Evolutionary conservation across 1,139 yeast genomes (phyloP).

Genomic region (Spencermartinsiella ligniputridi): DNA sequence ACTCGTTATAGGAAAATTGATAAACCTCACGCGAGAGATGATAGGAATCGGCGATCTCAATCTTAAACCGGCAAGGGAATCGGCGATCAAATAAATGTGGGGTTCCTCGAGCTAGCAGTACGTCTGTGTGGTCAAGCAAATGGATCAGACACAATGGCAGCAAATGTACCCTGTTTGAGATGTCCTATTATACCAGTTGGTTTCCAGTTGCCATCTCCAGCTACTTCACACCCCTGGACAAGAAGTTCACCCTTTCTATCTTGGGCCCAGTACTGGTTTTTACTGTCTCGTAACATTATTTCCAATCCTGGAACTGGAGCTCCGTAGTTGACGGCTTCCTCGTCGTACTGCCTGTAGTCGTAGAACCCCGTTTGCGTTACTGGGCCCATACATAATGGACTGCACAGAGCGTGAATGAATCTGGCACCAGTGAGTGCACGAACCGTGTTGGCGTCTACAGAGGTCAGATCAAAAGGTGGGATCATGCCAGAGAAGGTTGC

Average conservation of each 20-base stretch:
- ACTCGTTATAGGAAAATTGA: no score
- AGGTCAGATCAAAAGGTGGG: constrained; percentile 19
- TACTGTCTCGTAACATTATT: constrained; percentile 23
- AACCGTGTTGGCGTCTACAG: constrained; percentile 28
- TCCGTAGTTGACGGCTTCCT: constrained; percentile 28
- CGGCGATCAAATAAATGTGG: no score
- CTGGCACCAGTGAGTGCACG: constrained; percentile 36
- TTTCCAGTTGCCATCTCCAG: not conserved
- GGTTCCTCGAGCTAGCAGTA: no score
- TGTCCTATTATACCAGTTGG: not conserved
- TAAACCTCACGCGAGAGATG: no score
- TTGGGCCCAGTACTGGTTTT: constrained; percentile 8
- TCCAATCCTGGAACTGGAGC: constrained; percentile 35
- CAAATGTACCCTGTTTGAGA: not conserved
- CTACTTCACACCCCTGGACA: not conserved
- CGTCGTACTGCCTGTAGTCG: constrained; percentile 32
- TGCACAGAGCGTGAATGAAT: constrained; percentile 31
- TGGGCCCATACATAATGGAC: constrained; percentile 32
- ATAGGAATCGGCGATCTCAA: no score
- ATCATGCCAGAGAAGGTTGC: constrained; percentile 9
- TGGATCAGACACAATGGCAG: not conserved
- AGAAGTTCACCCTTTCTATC: not conserved
- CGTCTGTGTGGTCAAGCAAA: no score
- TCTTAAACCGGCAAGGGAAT: no score
- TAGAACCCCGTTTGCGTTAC: constrained; percentile 34